Conservation (phyloP, 768 basidiomycete genomes). For the Lactarius tabidus region DNA sequence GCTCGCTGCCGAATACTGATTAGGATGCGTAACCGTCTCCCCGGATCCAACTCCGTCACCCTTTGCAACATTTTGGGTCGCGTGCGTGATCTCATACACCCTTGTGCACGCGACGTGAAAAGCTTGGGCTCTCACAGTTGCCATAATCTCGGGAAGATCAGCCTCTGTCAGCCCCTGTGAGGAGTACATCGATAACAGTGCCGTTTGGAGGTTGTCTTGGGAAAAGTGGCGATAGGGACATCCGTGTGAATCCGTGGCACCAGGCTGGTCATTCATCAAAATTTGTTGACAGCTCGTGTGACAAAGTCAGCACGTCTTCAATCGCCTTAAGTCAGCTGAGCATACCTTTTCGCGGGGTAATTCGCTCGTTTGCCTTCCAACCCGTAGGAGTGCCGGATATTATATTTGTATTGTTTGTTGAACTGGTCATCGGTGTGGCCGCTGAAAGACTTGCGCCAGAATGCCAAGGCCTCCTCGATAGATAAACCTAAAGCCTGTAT, state of each 20-base stretch:
- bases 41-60: slow-evolving; percentile 85
- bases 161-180: slow-evolving; percentile 56
- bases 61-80: slow-evolving; percentile 64
- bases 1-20: slow-evolving; percentile 78
- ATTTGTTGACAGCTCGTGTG: slow-evolving; percentile 80
- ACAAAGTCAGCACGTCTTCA: background rate
- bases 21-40: slow-evolving; percentile 92
- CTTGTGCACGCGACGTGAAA: slow-evolving; percentile 97
- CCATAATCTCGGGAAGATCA: slow-evolving; percentile 81
- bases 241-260: slow-evolving; percentile 67
- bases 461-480: slow-evolving; percentile 88
- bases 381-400: slow-evolving; percentile 93
- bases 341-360: slow-evolving; percentile 87
- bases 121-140: slow-evolving; percentile 70
- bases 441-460: slow-evolving; percentile 88
- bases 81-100: slow-evolving; percentile 93
- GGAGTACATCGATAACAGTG: slow-evolving; percentile 65
- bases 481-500: slow-evolving; percentile 83
- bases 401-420: slow-evolving; percentile 97
- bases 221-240: slow-evolving; percentile 94
- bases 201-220: slow-evolving; percentile 73
- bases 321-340: background rate
- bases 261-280: slow-evolving; percentile 63
- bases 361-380: slow-evolving; percentile 93
- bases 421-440: slow-evolving; percentile 88